These are phyloP conservation scores for Omphalea diandra DNA, from an alignment of 441 rosid species.

Conservation along the genomic window DNA sequence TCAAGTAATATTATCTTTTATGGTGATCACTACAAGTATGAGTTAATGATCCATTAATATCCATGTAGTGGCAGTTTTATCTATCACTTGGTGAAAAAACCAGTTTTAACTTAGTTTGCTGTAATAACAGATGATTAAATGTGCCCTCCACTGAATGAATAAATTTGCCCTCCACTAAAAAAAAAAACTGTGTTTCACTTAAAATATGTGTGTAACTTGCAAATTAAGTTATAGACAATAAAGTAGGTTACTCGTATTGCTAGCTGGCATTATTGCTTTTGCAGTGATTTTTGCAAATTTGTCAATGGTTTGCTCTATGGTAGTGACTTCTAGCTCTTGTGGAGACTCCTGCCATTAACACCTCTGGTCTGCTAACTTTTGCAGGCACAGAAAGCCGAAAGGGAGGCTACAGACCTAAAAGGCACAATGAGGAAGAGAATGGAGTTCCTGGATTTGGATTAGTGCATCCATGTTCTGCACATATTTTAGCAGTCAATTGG, in stretches of 20 bases:
- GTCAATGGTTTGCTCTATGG: neutral
- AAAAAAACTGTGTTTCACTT: too few relatives aligned
- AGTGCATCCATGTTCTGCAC: constrained; percentile 39
- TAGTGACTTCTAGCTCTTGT: neutral
- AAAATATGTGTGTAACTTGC: too few relatives aligned
- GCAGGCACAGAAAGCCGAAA: constrained; percentile 94
- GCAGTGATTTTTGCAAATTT: neutral
- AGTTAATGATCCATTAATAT: neutral
- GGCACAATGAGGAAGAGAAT: constrained; percentile 96
- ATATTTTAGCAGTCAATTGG: constrained; percentile 48
- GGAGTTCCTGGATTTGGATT: constrained; percentile 95
- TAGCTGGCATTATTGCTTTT: too few relatives aligned
- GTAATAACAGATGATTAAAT: too few relatives aligned
- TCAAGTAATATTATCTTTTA: neutral
- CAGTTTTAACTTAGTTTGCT: too few relatives aligned
- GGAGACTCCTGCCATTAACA: neutral
- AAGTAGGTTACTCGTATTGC: too few relatives aligned
- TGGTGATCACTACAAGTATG: neutral
- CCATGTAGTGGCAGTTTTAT: neutral
- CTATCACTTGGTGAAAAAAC: neutral
- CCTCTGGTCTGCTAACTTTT: neutral
- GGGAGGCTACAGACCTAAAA: constrained; percentile 87
- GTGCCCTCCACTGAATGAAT: too few relatives aligned
- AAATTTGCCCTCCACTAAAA: too few relatives aligned
- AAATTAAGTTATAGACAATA: too few relatives aligned